Evolutionary conservation across 352 stramenopile species (phyloP).

Genomic region (Pythium apleroticum): DNA sequence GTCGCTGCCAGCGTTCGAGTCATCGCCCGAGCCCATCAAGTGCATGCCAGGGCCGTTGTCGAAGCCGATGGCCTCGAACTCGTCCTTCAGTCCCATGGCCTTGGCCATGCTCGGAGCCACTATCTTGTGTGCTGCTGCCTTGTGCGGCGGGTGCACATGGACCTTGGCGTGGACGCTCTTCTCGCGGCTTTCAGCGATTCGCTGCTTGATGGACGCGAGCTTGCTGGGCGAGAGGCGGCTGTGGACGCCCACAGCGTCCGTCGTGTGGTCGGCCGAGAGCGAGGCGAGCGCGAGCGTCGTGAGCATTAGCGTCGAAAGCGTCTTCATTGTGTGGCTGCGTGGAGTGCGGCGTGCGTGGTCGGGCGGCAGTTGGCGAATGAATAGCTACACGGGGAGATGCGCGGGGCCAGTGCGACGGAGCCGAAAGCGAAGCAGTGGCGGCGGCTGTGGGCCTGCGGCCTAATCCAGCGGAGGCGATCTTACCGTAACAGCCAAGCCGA

Average conservation of each 20-base stretch:
- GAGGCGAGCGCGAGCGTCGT: conserved; percentile 18
- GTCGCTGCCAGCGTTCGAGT: background rate
- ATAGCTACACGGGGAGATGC: background rate
- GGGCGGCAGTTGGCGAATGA: conserved; percentile 15
- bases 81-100: background rate
- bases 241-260: background rate
- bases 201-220: conserved; percentile 3
- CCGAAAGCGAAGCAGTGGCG: background rate
- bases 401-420: background rate
- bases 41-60: conserved; percentile 1
- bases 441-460: background rate
- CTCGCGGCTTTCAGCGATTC: background rate
- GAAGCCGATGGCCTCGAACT: conserved; percentile 5
- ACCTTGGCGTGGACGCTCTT: background rate
- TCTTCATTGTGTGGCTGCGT: conserved; percentile 17
- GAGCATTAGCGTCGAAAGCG: conserved; percentile 10
- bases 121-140: background rate
- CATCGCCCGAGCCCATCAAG: background rate
- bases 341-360: background rate
- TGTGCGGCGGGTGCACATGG: background rate
- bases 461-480: background rate
- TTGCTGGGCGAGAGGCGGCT: background rate
- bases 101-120: background rate
- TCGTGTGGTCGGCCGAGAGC: conserved; percentile 7
- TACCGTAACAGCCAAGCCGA: conserved; percentile 3